Conservation (phyloP, 345 rosid species). For the Fremontodendron californicum region DNA sequence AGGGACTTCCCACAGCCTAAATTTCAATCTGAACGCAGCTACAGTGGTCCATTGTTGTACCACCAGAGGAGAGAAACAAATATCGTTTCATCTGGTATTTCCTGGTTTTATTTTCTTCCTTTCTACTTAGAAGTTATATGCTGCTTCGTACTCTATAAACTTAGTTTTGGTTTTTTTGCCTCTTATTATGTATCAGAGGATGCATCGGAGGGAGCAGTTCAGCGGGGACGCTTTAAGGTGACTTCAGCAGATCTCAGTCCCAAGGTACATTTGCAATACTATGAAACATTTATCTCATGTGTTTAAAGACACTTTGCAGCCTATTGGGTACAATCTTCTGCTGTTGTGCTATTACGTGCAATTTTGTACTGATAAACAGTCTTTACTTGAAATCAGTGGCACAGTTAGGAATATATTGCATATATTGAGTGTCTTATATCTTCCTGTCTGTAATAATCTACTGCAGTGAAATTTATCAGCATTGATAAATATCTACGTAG, state of each 20-base stretch:
- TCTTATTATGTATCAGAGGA: slow-evolving; percentile 53
- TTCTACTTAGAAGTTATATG: slow-evolving; percentile 9
- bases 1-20: slow-evolving; percentile 67
- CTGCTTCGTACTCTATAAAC: slow-evolving; percentile 13
- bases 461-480: background rate
- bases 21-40: slow-evolving; percentile 56
- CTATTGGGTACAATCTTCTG: background rate
- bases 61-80: slow-evolving; percentile 63
- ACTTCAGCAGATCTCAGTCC: slow-evolving; percentile 80
- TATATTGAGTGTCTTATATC: background rate
- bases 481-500: background rate
- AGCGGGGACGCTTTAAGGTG: slow-evolving; percentile 88
- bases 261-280: slow-evolving; percentile 49
- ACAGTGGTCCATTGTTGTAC: slow-evolving; percentile 64
- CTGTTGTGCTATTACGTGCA: background rate
- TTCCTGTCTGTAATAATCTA: background rate
- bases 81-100: slow-evolving; percentile 50
- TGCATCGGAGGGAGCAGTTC: slow-evolving; percentile 71
- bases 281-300: background rate
- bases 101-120: slow-evolving; percentile 9
- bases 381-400: background rate
- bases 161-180: background rate
- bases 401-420: background rate
- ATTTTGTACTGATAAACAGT: background rate
- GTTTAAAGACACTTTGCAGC: background rate